Percentiles rank a stretch among this genome's conserved stretches.
Conservation (phyloP, 225 moss, liverwort and hornwort genomes). For the Takakia lepidozioides region DNA sequence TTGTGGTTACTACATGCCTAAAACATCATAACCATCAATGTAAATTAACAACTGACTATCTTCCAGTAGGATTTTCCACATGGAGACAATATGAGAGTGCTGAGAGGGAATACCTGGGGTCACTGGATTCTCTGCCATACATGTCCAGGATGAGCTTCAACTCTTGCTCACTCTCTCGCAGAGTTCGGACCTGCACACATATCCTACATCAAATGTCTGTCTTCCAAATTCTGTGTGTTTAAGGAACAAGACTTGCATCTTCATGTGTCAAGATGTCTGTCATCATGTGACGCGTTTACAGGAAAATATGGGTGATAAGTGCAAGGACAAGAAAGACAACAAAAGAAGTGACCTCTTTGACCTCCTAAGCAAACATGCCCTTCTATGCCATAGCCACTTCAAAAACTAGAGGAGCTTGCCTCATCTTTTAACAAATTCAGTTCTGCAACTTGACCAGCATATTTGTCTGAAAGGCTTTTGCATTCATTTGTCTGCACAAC, state of each 20-base stretch:
- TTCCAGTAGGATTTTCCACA: background rate
- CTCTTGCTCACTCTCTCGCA: slow-evolving; percentile 56
- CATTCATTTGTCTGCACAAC: slow-evolving; percentile 62
- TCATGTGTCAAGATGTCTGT: too few species aligned
- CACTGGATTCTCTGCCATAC: slow-evolving; percentile 55
- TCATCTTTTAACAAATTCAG: slow-evolving; percentile 60
- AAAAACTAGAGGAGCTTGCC: slow-evolving; percentile 47
- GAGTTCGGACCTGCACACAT: slow-evolving; percentile 38
- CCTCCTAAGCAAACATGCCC: background rate
- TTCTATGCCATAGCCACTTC: too few species aligned
- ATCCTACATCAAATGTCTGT: too few species aligned
- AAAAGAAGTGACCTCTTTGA: too few species aligned
- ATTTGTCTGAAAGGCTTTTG: slow-evolving; percentile 54
- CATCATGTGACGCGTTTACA: too few species aligned
- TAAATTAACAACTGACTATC: too few species aligned
- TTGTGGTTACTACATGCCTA: background rate
- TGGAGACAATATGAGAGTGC: background rate
- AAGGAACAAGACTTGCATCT: too few species aligned
- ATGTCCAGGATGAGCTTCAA: slow-evolving; percentile 59
- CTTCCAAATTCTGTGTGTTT: too few species aligned
- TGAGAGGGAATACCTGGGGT: slow-evolving; percentile 44
- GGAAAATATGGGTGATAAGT: background rate
- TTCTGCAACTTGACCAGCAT: slow-evolving; percentile 56
- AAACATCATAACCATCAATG: too few species aligned
- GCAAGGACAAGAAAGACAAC: background rate